phyloP scores from a whole-genome alignment of 352 stramenopile species.

The Pelagophyceae sp. region DNA sequence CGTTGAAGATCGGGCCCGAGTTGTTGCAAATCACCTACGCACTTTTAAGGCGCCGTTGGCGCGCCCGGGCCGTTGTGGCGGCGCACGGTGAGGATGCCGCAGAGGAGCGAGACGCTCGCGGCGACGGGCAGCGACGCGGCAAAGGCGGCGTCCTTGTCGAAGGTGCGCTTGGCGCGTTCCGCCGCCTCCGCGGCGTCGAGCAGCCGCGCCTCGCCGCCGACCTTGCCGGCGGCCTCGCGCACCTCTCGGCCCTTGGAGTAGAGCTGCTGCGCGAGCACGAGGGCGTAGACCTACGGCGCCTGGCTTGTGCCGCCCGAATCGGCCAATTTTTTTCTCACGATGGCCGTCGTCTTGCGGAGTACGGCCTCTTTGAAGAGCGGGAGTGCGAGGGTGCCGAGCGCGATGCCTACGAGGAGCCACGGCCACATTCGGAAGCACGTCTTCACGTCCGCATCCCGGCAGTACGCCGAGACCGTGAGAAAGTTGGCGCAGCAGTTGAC shows the following conservation, averaged over 20 bases:
- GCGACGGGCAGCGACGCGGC: neutral
- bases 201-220: no score
- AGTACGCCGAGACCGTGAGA: neutral
- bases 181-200: no score
- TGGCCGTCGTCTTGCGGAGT: neutral
- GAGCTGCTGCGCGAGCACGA: neutral
- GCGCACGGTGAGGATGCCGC: neutral
- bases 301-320: no score
- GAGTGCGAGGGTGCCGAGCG: neutral
- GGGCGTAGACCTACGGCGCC: no score
- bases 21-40: constrained; percentile 9
- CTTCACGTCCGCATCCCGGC: neutral
- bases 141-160: neutral
- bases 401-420: neutral
- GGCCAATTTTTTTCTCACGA: no score
- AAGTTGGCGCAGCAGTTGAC: constrained; percentile 16
- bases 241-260: neutral
- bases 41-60: no score
- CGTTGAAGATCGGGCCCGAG: constrained; percentile 3
- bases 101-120: neutral
- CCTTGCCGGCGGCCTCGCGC: neutral
- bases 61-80: no score
- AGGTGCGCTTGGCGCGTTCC: neutral
- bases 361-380: neutral
- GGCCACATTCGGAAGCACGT: neutral